Evolutionary conservation across 208 protist species (phyloP).

Genomic region (Paratrypanosoma confusum): DNA sequence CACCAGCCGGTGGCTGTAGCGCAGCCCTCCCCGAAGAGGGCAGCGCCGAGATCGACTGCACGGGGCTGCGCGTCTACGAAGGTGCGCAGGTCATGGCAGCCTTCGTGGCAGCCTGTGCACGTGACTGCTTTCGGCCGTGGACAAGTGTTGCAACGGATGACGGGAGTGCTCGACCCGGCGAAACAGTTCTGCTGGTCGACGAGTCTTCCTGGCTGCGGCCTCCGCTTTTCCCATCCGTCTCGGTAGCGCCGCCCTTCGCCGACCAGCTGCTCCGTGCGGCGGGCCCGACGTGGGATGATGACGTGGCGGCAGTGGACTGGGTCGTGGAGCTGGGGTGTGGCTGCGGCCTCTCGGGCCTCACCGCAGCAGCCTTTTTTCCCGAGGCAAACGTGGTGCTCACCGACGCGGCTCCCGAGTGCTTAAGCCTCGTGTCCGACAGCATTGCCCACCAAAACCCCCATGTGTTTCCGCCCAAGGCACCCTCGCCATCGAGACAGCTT

Average conservation of each 20-base stretch:
- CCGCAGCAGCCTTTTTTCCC: constrained; percentile 10
- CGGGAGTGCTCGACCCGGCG: background rate
- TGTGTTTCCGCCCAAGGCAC: background rate
- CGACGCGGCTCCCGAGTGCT: constrained; percentile 37
- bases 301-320: no score
- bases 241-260: no score
- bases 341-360: constrained; percentile 49
- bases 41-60: constrained; percentile 24
- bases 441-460: constrained; percentile 1
- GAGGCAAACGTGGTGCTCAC: constrained; percentile 30
- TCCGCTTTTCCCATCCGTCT: no score
- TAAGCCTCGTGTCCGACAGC: constrained; percentile 23
- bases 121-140: constrained; percentile 8
- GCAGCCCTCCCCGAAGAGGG: no score
- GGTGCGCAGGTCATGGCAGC: constrained; percentile 45
- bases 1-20: no score
- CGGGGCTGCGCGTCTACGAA: constrained; percentile 62
- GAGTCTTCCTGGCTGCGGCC: no score
- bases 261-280: no score
- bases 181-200: background rate
- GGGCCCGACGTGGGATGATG: no score
- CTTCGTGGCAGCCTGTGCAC: constrained; percentile 32
- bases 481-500: background rate
- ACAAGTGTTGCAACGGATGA: background rate
- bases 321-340: constrained; percentile 59